A percentile compares a stretch with the other conserved stretches of the same genome.
phyloP scores from a whole-genome alignment of 306 rosid species.

The Rosa persica region DNA sequence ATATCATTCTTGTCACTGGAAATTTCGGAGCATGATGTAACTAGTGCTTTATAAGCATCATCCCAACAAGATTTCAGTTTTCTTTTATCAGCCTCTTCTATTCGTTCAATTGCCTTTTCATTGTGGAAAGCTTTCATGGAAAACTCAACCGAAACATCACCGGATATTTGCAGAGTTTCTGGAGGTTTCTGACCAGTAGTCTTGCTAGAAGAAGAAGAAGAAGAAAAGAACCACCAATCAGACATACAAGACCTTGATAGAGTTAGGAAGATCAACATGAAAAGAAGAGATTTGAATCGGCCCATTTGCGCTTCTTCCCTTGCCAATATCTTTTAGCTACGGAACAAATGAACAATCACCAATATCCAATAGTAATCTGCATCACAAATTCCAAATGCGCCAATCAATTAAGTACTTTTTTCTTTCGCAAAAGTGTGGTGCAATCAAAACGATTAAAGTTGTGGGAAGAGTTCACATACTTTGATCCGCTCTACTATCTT shows the following conservation, averaged over 20 bases:
- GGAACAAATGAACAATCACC: not conserved
- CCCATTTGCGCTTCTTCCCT: conserved; percentile 10
- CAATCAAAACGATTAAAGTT: not conserved
- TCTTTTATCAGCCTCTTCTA: conserved; percentile 9
- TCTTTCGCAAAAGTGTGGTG: not conserved
- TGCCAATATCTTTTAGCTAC: not conserved
- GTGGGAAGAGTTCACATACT: not conserved
- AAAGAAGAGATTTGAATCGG: not conserved
- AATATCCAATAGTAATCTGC: not conserved
- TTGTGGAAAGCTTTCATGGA: conserved; percentile 13
- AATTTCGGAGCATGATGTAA: conserved; percentile 18
- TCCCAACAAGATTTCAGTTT: conserved; percentile 23
- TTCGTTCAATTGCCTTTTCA: conserved; percentile 9
- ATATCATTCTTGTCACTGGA: conserved; percentile 9
- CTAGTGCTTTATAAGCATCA: conserved; percentile 18
- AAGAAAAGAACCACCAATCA: conserved; percentile 7
- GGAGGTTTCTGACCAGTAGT: not conserved
- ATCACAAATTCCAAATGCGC: not conserved
- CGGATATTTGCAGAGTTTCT: not conserved
- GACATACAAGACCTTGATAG: conserved; percentile 7
- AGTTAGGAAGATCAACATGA: conserved; percentile 6
- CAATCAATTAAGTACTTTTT: not conserved
- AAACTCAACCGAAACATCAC: conserved; percentile 1
- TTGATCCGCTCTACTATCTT: not conserved
- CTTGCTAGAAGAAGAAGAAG: conserved; percentile 4